Evolutionary conservation across 177 flowering plant genomes (phyloP).

Genomic region (Tripterygium wilfordii): DNA sequence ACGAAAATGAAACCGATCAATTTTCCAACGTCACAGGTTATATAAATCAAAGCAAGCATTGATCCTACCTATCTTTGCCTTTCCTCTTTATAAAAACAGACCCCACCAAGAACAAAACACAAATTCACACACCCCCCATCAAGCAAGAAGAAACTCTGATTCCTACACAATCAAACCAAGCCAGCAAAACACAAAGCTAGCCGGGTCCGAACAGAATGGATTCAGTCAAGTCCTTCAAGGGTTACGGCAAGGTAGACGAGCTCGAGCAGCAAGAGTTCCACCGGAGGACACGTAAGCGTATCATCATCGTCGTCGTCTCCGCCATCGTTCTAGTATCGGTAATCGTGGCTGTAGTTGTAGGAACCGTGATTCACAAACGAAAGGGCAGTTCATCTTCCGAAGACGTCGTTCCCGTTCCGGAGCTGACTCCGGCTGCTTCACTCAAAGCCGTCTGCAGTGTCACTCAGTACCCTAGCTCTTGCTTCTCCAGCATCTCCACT

Average conservation of each 20-base stretch:
- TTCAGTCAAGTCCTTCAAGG: conserved; percentile 61
- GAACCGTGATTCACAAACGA: conserved; percentile 24
- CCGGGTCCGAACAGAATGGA: conserved; percentile 12
- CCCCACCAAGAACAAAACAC: too few relatives aligned
- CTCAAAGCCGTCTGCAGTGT: conserved; percentile 54
- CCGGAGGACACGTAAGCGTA: conserved; percentile 39
- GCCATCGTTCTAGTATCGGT: conserved; percentile 30
- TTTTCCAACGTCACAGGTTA: too few relatives aligned
- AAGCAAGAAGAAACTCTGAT: too few relatives aligned
- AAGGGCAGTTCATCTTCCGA: conserved; percentile 6
- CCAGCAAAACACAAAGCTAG: neutral
- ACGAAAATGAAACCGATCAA: too few relatives aligned
- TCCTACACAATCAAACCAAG: neutral
- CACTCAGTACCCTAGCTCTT: conserved; percentile 50
- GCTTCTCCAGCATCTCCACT: conserved; percentile 43
- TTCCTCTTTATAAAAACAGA: too few relatives aligned
- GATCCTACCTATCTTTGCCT: too few relatives aligned
- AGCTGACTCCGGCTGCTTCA: conserved; percentile 22
- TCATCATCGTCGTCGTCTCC: conserved; percentile 44
- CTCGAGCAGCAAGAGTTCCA: conserved; percentile 44
- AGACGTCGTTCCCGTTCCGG: conserved; percentile 1
- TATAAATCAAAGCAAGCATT: too few relatives aligned
- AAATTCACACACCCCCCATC: neutral
- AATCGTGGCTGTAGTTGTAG: conserved; percentile 43
- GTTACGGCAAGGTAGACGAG: conserved; percentile 67